phyloP scores from a whole-genome alignment of 352 stramenopile species.

The Thalassiosira allenii region DNA sequence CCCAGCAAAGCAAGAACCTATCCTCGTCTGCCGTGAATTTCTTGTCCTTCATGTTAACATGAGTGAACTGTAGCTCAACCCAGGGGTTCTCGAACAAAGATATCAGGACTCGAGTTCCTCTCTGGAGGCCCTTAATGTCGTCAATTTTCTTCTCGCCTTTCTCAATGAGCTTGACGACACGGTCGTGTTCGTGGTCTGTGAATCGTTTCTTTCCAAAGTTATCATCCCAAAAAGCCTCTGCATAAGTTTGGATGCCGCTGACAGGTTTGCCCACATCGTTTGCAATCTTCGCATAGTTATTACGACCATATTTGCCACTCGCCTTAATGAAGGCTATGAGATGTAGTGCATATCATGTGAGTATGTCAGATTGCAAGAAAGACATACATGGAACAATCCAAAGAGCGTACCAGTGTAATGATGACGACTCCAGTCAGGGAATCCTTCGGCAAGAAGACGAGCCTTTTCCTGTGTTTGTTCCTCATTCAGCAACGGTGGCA shows the following conservation, averaged over 20 bases:
- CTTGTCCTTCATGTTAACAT: constrained; percentile 83
- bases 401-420: too few species aligned
- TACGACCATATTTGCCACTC: constrained; percentile 91
- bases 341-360: too few species aligned
- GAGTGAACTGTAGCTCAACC: constrained; percentile 80
- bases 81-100: constrained; percentile 84
- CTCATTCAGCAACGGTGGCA: constrained; percentile 84
- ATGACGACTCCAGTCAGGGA: constrained; percentile 92
- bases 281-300: constrained; percentile 89
- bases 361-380: too few species aligned
- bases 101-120: constrained; percentile 71
- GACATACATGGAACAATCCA: too few species aligned
- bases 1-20: constrained; percentile 82
- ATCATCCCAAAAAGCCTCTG: constrained; percentile 87
- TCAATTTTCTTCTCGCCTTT: constrained; percentile 87
- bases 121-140: constrained; percentile 82
- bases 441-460: constrained; percentile 89
- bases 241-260: constrained; percentile 80
- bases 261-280: constrained; percentile 86
- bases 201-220: constrained; percentile 71
- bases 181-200: constrained; percentile 85
- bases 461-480: constrained; percentile 88
- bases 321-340: constrained; percentile 94
- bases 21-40: constrained; percentile 84
- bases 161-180: constrained; percentile 86